A percentile compares a stretch with the other conserved stretches of the same genome.
Conservation (phyloP, 495 filamentous ascomycete genomes). For the Durotheca rogersii region DNA sequence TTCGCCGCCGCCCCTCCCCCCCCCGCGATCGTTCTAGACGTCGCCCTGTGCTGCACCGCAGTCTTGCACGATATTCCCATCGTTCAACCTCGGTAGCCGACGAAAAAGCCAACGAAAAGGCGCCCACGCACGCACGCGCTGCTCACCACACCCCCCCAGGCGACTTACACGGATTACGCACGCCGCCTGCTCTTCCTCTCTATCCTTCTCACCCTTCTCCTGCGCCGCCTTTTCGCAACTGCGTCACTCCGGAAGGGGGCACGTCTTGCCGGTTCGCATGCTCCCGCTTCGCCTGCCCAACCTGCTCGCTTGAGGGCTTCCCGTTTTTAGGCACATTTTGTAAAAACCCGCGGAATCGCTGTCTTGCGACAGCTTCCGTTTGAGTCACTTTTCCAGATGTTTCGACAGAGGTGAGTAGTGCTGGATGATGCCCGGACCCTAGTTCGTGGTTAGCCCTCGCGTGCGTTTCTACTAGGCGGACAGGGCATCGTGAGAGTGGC, state of each 20-base stretch:
- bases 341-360: slow-evolving; percentile 19
- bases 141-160: slow-evolving; percentile 8
- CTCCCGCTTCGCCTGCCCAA: slow-evolving; percentile 11
- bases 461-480: too few species aligned
- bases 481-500: slow-evolving; percentile 9
- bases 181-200: not conserved
- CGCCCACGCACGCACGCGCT: slow-evolving; percentile 14
- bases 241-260: slow-evolving; percentile 4
- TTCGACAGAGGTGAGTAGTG: slow-evolving; percentile 40
- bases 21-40: slow-evolving; percentile 34
- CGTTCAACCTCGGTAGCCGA: slow-evolving; percentile 21
- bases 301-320: slow-evolving; percentile 5
- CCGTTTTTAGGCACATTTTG: slow-evolving; percentile 19
- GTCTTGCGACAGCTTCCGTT: slow-evolving; percentile 32
- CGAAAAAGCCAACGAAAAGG: slow-evolving; percentile 25
- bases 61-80: slow-evolving; percentile 26
- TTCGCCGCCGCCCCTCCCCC: slow-evolving; percentile 1
- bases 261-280: slow-evolving; percentile 16
- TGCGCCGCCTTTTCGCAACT: slow-evolving; percentile 14
- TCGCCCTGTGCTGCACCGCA: slow-evolving; percentile 25
- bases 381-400: slow-evolving; percentile 36
- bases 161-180: slow-evolving; percentile 15
- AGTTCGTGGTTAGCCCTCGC: slow-evolving; percentile 13
- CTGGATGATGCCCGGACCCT: slow-evolving; percentile 4
- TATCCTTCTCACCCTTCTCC: too few species aligned